Base-by-base conservation (phyloP, 192 early-diverging fungal species). In the Anaeromyces robustus region DNA sequence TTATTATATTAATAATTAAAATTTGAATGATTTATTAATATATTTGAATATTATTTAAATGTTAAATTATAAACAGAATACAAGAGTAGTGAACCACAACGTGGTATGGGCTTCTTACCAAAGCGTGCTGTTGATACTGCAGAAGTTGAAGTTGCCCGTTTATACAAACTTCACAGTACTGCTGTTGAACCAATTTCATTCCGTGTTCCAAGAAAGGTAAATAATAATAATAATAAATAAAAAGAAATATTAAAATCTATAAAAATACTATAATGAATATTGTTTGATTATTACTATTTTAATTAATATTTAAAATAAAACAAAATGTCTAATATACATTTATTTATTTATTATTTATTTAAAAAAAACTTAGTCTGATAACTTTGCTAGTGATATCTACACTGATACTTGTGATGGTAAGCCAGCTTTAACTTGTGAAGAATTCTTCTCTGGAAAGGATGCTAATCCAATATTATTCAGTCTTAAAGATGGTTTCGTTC, bases 351-450 rank as follows among this genome's bases (percentile, higher is more conserved):
- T 34, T 34, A 34, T 34, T 34, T 34, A 7, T 34, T 34, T 3
- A 34, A 34, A 39, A 39, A 14, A 12, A 12, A 39, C 13, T 39
- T 39, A 97, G 94, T 89, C 95, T 30, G 98, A 99, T 87, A 89
- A 92, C 30, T 99, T 99, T 93, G 97, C 98, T 87, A 83, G 92
- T 29, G 98, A 99, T 83, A 88, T 99, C 78, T 99, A 94, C 89
- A 96, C 98, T 52, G 93, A 94, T 30, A 91, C 93, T 16, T 83
- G 89, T 68, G 90, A 94, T 29, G 94, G 94, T 77, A 90, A 93
- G 77, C 89, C 98, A 14, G 88, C 96, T 0, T 83, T 99, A 78
- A 92, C 94, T n/a, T 93, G 94, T 9, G 94, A 96, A 79, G 95
- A 97, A 84, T 99, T 92, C 87, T 97, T 98, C 86, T 87, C 84